phyloP scores from a whole-genome alignment of 768 basidiomycete genomes.

The Mycena epipterygia region DNA sequence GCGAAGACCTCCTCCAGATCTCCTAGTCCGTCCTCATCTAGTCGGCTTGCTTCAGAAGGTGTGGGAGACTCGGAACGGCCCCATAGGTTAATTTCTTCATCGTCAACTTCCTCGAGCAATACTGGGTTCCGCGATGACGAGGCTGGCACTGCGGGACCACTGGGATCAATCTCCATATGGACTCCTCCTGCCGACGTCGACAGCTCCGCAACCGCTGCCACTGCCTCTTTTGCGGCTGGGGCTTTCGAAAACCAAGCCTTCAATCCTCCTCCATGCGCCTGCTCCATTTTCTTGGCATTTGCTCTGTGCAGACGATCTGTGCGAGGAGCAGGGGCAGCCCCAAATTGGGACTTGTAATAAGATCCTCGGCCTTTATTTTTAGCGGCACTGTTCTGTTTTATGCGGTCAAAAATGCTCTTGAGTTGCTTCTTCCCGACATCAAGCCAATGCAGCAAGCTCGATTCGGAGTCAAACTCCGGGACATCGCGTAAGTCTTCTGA shows the following conservation, averaged over 20 bases:
- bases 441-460: not conserved
- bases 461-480: not conserved
- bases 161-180: too few relatives aligned
- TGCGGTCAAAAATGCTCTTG: not conserved
- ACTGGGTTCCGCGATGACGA: too few relatives aligned
- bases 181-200: too few relatives aligned
- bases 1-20: slow-evolving; percentile 3
- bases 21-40: not conserved
- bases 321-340: not conserved
- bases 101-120: too few relatives aligned
- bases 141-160: too few relatives aligned
- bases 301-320: not conserved
- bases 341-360: not conserved
- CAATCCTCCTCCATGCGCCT: not conserved
- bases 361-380: not conserved
- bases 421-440: not conserved
- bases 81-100: too few relatives aligned
- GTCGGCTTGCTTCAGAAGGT: not conserved
- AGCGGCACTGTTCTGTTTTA: not conserved
- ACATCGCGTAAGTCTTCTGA: not conserved
- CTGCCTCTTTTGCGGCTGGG: too few relatives aligned
- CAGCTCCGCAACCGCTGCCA: too few relatives aligned
- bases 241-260: not conserved
- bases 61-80: not conserved
- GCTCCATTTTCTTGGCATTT: not conserved